A percentile compares a stretch with the other conserved stretches of the same genome.
Conservation (phyloP, 345 rosid genomes). For the Passiflora organensis region DNA sequence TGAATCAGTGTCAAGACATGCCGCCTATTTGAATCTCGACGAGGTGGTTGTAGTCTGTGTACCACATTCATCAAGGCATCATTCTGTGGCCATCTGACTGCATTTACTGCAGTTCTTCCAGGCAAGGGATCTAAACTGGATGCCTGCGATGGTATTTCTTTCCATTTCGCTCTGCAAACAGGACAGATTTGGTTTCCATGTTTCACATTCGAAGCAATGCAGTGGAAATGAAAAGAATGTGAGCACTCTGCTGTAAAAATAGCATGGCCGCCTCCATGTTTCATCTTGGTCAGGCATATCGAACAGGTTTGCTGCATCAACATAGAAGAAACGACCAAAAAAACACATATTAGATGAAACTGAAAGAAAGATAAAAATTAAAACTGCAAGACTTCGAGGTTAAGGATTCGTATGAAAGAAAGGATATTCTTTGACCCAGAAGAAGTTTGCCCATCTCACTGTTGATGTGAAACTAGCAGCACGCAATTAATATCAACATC, state of each 20-base stretch:
- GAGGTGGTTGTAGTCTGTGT: constrained; percentile 53
- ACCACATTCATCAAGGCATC: constrained; percentile 53
- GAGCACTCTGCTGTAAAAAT: constrained; percentile 93
- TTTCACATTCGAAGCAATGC: constrained; percentile 85
- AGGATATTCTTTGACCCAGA: too few relatives aligned
- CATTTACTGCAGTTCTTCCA: constrained; percentile 33
- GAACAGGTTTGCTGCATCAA: constrained; percentile 67
- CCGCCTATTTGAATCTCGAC: constrained; percentile 45
- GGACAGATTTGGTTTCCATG: constrained; percentile 90
- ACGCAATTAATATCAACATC: too few relatives aligned
- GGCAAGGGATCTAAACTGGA: constrained; percentile 41
- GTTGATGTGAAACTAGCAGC: too few relatives aligned
- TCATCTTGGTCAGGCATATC: constrained; percentile 82
- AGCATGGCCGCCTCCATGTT: constrained; percentile 83
- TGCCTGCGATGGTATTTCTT: constrained; percentile 78
- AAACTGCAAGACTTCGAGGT: too few relatives aligned
- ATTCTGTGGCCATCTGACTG: constrained; percentile 45
- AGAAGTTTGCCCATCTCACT: too few relatives aligned
- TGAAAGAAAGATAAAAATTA: too few relatives aligned
- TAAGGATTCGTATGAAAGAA: too few relatives aligned
- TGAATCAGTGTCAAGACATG: constrained; percentile 50
- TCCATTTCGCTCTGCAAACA: constrained; percentile 88
- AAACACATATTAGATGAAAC: too few relatives aligned
- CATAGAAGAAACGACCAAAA: constrained; percentile 3
- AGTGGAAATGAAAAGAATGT: constrained; percentile 92